phyloP scores from a whole-genome alignment of 208 protist species.

The Acanthamoeba pearcei region DNA sequence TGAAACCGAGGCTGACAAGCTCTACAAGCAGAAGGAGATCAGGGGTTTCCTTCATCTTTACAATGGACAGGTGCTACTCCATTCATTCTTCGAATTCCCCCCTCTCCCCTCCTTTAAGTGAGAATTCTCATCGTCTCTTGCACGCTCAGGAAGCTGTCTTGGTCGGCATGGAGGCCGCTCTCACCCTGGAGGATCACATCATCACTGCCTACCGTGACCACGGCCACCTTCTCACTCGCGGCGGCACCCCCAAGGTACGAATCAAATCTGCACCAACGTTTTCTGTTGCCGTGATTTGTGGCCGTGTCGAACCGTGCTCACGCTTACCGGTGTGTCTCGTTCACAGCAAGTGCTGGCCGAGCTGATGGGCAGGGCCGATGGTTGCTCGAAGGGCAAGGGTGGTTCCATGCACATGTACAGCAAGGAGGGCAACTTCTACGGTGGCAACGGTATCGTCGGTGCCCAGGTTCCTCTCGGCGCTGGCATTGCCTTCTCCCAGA shows the following conservation, averaged over 20 bases:
- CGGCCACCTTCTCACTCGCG: slow-evolving; percentile 94
- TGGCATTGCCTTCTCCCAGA: slow-evolving; percentile 94
- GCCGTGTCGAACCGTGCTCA: slow-evolving; percentile 78
- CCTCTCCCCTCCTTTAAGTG: not conserved
- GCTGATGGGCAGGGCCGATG: slow-evolving; percentile 92
- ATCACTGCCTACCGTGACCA: slow-evolving; percentile 98
- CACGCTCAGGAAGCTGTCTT: slow-evolving; percentile 93
- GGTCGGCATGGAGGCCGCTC: slow-evolving; percentile 94
- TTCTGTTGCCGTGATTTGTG: not conserved
- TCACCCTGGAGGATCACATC: slow-evolving; percentile 94
- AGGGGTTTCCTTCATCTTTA: slow-evolving; percentile 99
- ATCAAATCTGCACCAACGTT: slow-evolving; percentile 83
- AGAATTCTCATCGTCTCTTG: not conserved
- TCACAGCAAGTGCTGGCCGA: slow-evolving; percentile 89
- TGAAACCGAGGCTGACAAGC: slow-evolving; percentile 95
- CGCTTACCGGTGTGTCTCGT: slow-evolving; percentile 15
- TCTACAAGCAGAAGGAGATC: slow-evolving; percentile 97
- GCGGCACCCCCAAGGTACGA: slow-evolving; percentile 90
- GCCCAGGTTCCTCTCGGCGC: slow-evolving; percentile 97
- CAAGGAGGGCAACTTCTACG: slow-evolving; percentile 95
- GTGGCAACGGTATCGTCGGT: slow-evolving; percentile 99
- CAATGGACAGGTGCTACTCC: slow-evolving; percentile 93
- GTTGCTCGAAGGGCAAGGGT: slow-evolving; percentile 96
- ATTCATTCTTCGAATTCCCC: not conserved
- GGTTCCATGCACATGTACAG: slow-evolving; percentile 99